Evolutionary conservation across 2,329 filamentous ascomycete species (phyloP).

Genomic region (Epichloe glyceriae): DNA sequence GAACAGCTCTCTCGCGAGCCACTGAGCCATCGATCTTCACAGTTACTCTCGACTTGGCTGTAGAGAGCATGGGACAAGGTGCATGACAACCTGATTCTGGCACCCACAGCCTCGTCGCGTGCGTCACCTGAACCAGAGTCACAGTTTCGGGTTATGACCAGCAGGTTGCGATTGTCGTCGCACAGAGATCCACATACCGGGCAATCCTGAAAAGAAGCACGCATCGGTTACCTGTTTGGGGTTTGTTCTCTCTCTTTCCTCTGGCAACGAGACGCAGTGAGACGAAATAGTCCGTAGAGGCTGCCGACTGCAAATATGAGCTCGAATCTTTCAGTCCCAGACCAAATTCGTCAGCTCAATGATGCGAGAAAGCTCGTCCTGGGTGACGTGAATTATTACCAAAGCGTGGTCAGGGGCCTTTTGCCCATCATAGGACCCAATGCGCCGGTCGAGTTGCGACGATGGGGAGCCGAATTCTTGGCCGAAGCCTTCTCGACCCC

Average conservation of each 20-base stretch:
- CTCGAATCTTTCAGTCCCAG: conserved; percentile 45
- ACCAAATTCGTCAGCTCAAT: conserved; percentile 79
- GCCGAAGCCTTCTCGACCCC: conserved; percentile 93
- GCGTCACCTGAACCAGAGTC: background rate
- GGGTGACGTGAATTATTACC: conserved; percentile 76
- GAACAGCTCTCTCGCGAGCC: background rate
- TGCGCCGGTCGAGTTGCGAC: conserved; percentile 65
- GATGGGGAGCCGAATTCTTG: conserved; percentile 94
- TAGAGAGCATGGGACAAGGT: conserved; percentile 2
- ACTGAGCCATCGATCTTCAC: background rate
- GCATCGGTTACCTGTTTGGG: background rate
- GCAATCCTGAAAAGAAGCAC: background rate
- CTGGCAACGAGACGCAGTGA: background rate
- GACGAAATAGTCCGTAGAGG: background rate
- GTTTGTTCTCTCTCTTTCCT: background rate
- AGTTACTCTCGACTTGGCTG: background rate
- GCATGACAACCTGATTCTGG: conserved; percentile 1
- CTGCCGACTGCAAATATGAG: conserved; percentile 32
- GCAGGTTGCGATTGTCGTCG: background rate
- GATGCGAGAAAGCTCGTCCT: conserved; percentile 83
- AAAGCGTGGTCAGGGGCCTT: conserved; percentile 81
- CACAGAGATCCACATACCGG: background rate
- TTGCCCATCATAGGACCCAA: conserved; percentile 76
- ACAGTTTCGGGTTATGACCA: background rate
- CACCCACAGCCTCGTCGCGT: conserved; percentile 1